Percentiles rank a stretch among this genome's conserved stretches.
Conservation (phyloP, 139 green algal species). For the Coccomyxa sp. region DNA sequence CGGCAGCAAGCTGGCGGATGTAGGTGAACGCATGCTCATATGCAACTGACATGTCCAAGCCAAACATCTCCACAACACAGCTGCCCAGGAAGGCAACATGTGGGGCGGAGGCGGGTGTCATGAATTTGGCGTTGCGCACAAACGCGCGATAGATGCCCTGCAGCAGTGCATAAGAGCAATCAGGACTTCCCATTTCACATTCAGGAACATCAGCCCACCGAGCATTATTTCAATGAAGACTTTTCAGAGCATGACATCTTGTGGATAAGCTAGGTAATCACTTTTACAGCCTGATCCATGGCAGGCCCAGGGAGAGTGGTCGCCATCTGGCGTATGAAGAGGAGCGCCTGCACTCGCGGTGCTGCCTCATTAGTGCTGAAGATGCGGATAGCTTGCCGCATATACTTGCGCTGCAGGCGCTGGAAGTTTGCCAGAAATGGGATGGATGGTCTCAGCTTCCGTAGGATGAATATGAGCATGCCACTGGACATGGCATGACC, state of each 20-base stretch:
- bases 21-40: conserved; percentile 75
- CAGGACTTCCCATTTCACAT: neutral
- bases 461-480: conserved; percentile 75
- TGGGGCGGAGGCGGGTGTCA: conserved; percentile 60
- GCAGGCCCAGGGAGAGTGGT: conserved; percentile 52
- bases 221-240: too few relatives aligned
- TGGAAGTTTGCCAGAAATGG: conserved; percentile 66
- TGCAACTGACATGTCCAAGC: conserved; percentile 56
- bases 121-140: conserved; percentile 82
- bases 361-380: conserved; percentile 63
- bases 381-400: conserved; percentile 66
- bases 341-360: conserved; percentile 63
- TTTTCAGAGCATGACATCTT: neutral
- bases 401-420: conserved; percentile 63
- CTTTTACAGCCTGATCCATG: conserved; percentile 68
- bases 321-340: conserved; percentile 80
- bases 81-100: conserved; percentile 85
- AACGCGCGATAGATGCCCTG: conserved; percentile 77
- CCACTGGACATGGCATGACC: conserved; percentile 57
- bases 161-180: neutral
- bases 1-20: conserved; percentile 79
- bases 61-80: conserved; percentile 80
- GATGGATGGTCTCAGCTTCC: conserved; percentile 58
- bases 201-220: neutral
- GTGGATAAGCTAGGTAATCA: conserved; percentile 1